phyloP scores from a whole-genome alignment of 164 flowering plant species.

The Liriodendron chinense region DNA sequence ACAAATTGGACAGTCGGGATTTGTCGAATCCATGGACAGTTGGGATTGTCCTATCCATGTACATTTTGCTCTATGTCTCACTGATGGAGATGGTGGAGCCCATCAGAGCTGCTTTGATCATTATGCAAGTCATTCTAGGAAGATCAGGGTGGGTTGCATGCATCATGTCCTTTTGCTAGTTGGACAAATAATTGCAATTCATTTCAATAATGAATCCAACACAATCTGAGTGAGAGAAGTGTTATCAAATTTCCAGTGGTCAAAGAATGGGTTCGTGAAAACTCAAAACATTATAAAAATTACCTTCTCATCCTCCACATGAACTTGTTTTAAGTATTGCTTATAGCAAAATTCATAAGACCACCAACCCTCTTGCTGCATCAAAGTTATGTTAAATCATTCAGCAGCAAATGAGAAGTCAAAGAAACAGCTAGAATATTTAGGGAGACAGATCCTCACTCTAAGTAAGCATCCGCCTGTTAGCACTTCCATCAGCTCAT shows the following conservation, averaged over 20 bases:
- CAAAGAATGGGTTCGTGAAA: background rate
- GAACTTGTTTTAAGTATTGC: conserved; percentile 69
- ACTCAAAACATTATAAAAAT: background rate
- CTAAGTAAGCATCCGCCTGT: conserved; percentile 72
- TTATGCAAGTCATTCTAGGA: no score
- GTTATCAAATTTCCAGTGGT: background rate
- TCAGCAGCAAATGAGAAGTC: background rate
- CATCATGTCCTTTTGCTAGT: no score
- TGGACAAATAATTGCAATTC: no score
- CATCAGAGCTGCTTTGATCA: no score
- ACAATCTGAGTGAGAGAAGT: background rate
- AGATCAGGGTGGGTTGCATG: no score
- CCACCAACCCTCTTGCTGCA: conserved; percentile 99
- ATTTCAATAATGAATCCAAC: no score
- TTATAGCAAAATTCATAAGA: conserved; percentile 89
- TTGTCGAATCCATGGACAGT: no score
- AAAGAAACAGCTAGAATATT: background rate
- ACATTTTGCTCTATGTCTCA: no score
- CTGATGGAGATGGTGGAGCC: no score
- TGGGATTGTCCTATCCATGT: no score
- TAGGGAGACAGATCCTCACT: conserved; percentile 36
- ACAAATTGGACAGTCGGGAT: no score
- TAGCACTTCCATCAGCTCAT: conserved; percentile 80
- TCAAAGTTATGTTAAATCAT: conserved; percentile 5
- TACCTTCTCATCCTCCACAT: conserved; percentile 88